Base-by-base conservation (phyloP, 257 asterid genomes). In the Phtheirospermum japonicum region DNA sequence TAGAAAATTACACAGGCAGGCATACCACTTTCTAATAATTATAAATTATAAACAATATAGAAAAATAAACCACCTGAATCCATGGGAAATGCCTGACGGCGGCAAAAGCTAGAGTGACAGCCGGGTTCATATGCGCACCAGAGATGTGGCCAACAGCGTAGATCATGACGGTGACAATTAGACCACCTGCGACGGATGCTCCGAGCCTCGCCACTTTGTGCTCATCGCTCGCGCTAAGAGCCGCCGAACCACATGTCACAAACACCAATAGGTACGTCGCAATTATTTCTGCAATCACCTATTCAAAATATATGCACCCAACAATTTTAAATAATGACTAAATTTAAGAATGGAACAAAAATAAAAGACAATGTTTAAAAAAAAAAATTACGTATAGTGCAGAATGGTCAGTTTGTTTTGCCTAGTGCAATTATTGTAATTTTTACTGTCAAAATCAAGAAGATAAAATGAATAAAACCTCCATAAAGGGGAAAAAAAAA, bases 81-180 rank as follows among this genome's bases (percentile, higher is more conserved):
- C 95, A 87, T 0, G 96, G 97, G 45, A 87, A 87, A 66, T 81
- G 92, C 71, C 87, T 73, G 37, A 73, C 85, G 67, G 87, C 85
- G 8, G 96, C 96, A 39, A 90, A 87, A 36, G 96, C 96, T 0
- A 85, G 63, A 63, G 97, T 87, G 23, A 90, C 96, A 26, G 96
- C 97, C 4, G 97, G 96, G 63, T 90, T 90, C 95, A 85, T 90
- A 64, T 90, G 97, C 2, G 97, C 97, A 32, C 96, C 96, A 26
- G 96, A 90, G 62, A 90, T 83, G 68, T 87, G 97, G 10, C 97
- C 97, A 32, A 90, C 96, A 6, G 97, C 94, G 42, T 90, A 87
- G 42, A 90, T 87, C 96, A 87, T 85, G 9, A 85, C 96, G 19
- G 96, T 87, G 7, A 90, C 90, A n/a, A 87, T 79, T 9, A 90